These are phyloP conservation scores for Hermanozyma aechmeae DNA, from an alignment of 805 yeast species.

Conservation along the genomic window DNA sequence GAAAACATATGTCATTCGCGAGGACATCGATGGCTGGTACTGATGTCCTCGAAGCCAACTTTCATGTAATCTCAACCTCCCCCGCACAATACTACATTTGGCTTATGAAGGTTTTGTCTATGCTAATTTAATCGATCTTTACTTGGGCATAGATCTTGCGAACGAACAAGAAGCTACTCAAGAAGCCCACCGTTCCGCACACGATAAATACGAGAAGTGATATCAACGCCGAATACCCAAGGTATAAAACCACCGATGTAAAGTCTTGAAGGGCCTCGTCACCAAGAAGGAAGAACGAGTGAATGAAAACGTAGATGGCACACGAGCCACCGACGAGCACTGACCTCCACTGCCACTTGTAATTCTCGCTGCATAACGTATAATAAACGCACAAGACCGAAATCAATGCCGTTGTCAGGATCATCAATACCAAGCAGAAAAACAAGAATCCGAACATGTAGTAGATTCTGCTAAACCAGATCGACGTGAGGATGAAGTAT, in stretches of 20 bases:
- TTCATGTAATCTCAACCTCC: too few species aligned
- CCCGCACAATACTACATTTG: too few species aligned
- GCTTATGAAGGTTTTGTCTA: too few species aligned
- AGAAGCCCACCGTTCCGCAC: conserved; percentile 83
- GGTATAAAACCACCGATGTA: conserved; percentile 66
- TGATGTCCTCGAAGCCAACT: too few species aligned
- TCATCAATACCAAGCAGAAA: conserved; percentile 77
- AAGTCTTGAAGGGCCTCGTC: conserved; percentile 59
- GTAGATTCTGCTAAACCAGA: conserved; percentile 90
- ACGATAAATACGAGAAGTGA: conserved; percentile 65
- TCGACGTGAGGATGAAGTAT: conserved; percentile 81
- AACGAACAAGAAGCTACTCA: conserved; percentile 65
- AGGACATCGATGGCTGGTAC: too few species aligned
- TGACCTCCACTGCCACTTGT: conserved; percentile 97
- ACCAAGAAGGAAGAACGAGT: conserved; percentile 66
- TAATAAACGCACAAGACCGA: conserved; percentile 76
- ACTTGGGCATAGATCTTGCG: conserved; percentile 75
- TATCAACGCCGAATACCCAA: conserved; percentile 73
- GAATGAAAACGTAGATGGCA: conserved; percentile 73
- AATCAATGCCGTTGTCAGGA: conserved; percentile 70
- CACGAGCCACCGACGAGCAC: conserved; percentile 84
- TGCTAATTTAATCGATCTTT: conserved; percentile 55
- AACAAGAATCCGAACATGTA: conserved; percentile 97
- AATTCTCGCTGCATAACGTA: conserved; percentile 81
- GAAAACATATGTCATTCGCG: too few species aligned